phyloP scores from a whole-genome alignment of 306 rosid species.

The Spatholobus suberectus region DNA sequence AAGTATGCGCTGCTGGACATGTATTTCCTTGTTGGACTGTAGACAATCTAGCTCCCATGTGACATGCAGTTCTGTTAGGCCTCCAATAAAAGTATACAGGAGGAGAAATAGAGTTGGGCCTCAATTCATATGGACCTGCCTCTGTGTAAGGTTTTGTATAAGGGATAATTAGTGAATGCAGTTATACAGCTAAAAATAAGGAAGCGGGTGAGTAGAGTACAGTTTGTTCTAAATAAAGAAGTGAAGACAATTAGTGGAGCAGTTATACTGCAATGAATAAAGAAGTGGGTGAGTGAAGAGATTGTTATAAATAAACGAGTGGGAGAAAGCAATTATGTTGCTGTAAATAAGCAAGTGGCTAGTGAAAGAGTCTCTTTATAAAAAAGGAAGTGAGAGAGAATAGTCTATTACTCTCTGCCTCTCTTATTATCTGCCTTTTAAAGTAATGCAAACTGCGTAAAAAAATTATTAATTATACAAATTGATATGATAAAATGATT shows the following conservation, averaged over 20 bases:
- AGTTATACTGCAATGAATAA: neutral
- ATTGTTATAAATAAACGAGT: no score
- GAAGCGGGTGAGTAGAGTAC: neutral
- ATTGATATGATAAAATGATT: neutral
- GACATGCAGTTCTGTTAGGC: neutral
- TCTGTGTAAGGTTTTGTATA: neutral
- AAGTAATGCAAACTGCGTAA: neutral
- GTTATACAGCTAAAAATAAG: neutral
- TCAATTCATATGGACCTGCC: neutral
- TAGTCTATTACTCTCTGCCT: no score
- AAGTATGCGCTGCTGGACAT: neutral
- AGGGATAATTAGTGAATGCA: no score
- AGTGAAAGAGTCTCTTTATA: neutral
- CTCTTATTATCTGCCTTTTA: no score
- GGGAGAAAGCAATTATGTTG: neutral
- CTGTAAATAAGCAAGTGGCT: neutral
- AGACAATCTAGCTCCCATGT: neutral
- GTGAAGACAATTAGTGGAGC: neutral
- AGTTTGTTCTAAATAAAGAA: neutral
- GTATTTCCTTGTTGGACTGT: neutral
- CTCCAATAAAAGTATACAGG: neutral
- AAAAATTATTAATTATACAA: neutral
- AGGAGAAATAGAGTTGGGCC: neutral
- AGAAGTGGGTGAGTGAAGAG: neutral
- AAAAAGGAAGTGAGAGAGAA: no score